Conservation (phyloP, 202 grass and related monocot genomes). For the Hordeum pubiflorum region DNA sequence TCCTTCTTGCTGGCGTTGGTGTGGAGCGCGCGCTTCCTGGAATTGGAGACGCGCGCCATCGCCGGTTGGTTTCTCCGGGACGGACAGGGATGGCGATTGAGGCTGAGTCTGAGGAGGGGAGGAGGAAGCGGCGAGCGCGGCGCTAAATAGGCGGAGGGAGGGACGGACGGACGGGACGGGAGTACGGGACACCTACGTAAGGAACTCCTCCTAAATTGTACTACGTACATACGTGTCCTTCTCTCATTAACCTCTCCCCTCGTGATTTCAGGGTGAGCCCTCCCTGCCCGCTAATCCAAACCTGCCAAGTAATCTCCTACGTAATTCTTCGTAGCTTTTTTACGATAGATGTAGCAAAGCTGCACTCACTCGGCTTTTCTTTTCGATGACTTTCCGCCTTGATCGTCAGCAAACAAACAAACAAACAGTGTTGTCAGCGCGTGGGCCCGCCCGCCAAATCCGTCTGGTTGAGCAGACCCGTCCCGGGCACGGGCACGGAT, state of each 20-base stretch:
- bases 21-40: conserved; percentile 31
- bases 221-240: too few relatives aligned
- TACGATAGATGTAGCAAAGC: too few relatives aligned
- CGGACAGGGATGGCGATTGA: neutral
- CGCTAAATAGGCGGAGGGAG: neutral
- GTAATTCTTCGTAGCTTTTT: too few relatives aligned
- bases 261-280: too few relatives aligned
- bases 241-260: too few relatives aligned
- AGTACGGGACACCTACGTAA: too few relatives aligned
- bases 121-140: neutral
- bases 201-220: too few relatives aligned
- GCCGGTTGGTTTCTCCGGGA: neutral
- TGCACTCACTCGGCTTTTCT: neutral
- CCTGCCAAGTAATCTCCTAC: too few relatives aligned
- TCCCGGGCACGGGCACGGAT: too few relatives aligned
- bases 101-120: neutral
- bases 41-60: conserved; percentile 30
- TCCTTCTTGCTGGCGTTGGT: neutral
- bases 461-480: neutral
- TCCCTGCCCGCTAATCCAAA: too few relatives aligned
- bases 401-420: neutral
- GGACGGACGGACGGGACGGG: neutral
- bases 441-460: neutral
- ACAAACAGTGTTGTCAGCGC: neutral
- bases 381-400: neutral